phyloP scores from a whole-genome alignment of 768 basidiomycete species.

The Rubroboletus satanas region DNA sequence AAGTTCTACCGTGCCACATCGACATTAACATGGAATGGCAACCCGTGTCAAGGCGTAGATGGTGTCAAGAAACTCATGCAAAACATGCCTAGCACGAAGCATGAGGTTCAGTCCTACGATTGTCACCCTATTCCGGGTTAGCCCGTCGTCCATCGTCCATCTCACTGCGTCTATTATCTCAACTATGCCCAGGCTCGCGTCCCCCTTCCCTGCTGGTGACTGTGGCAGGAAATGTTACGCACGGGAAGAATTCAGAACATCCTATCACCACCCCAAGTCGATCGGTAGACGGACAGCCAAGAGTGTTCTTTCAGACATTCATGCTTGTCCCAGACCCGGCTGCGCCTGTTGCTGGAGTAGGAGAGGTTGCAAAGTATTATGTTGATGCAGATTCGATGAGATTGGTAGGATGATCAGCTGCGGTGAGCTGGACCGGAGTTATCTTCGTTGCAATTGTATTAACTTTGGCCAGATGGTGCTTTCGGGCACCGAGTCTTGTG shows the following conservation, averaged over 20 bases:
- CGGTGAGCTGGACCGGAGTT: neutral
- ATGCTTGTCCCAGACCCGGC: constrained; percentile 75
- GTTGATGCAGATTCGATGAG: constrained; percentile 74
- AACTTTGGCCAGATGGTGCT: neutral
- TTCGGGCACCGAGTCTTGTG: neutral
- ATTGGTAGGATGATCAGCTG: constrained; percentile 62
- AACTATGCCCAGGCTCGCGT: constrained; percentile 51
- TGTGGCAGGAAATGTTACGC: constrained; percentile 75
- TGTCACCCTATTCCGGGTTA: constrained; percentile 86
- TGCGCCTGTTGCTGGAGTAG: constrained; percentile 58
- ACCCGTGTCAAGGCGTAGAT: constrained; percentile 67
- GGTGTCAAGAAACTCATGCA: constrained; percentile 63
- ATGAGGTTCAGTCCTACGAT: constrained; percentile 85
- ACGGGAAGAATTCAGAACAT: constrained; percentile 61
- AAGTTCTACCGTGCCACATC: constrained; percentile 78
- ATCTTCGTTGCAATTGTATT: neutral
- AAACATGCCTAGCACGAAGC: constrained; percentile 75
- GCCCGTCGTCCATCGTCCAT: constrained; percentile 10
- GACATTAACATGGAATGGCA: constrained; percentile 83
- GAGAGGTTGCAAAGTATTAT: constrained; percentile 80
- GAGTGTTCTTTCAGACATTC: constrained; percentile 86
- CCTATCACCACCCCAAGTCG: constrained; percentile 45
- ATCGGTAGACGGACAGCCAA: constrained; percentile 69
- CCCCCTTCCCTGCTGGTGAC: constrained; percentile 77
- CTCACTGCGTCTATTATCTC: constrained; percentile 7